A percentile compares a stretch with the other conserved stretches of the same genome.
phyloP scores from a whole-genome alignment of 495 filamentous ascomycete species.

The Penicillium odoratum region DNA sequence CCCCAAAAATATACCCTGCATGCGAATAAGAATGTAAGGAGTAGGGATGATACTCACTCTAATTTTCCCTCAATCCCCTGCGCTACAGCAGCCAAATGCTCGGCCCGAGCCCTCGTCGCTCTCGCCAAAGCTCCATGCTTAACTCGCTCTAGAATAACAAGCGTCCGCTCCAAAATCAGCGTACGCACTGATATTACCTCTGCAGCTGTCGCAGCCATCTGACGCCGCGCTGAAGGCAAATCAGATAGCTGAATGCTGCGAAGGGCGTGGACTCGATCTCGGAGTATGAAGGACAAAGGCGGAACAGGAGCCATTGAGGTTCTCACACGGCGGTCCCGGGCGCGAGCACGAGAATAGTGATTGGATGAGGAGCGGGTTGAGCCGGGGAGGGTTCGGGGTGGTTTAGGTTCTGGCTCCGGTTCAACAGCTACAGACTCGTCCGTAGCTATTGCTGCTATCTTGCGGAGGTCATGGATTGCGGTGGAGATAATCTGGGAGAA shows the following conservation, averaged over 20 bases:
- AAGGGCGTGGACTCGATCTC: conserved; percentile 26
- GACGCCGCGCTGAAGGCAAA: conserved; percentile 33
- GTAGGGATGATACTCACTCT: conserved; percentile 38
- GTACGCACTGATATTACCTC: conserved; percentile 34
- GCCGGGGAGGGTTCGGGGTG: conserved; percentile 5
- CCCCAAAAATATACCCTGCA: background rate
- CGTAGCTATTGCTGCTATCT: conserved; percentile 23
- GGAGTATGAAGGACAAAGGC: conserved; percentile 29
- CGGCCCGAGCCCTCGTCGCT: conserved; percentile 51
- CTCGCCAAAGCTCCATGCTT: conserved; percentile 69
- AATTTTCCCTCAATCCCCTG: conserved; percentile 53
- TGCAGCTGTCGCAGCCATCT: conserved; percentile 41
- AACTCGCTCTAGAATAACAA: conserved; percentile 51
- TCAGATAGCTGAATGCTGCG: conserved; percentile 34
- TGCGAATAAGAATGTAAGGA: background rate
- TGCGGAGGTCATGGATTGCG: conserved; percentile 30
- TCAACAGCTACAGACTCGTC: conserved; percentile 4
- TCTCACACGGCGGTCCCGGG: conserved; percentile 30
- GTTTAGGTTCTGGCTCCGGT: conserved; percentile 1
- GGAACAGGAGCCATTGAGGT: conserved; percentile 26
- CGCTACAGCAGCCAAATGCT: conserved; percentile 61
- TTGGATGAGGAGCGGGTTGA: conserved; percentile 11
- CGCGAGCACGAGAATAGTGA: conserved; percentile 26
- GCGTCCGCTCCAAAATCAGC: conserved; percentile 39
- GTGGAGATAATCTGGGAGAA: conserved; percentile 32